These are phyloP conservation scores for Miscanthus lutarioriparius DNA, from an alignment of 176 grass and related monocot species.

Conservation along the genomic window DNA sequence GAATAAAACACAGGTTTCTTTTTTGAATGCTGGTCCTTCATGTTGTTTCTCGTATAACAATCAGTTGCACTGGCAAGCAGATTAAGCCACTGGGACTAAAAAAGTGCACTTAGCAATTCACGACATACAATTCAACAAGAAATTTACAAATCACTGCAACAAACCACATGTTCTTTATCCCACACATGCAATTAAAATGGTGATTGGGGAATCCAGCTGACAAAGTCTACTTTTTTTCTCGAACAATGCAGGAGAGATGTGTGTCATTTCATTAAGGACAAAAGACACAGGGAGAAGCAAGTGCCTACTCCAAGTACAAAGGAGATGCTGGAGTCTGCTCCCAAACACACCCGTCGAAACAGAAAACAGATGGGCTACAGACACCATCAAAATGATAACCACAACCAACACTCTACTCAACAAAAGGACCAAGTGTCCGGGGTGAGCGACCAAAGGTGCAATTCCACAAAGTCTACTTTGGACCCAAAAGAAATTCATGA, in stretches of 20 bases:
- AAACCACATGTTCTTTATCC: background rate
- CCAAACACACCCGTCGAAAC: background rate
- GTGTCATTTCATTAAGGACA: background rate
- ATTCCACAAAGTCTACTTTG: conserved; percentile 1
- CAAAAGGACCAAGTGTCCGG: background rate
- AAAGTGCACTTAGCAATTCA: background rate
- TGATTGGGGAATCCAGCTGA: background rate
- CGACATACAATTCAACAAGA: background rate
- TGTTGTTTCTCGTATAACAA: background rate
- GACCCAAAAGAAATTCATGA: background rate
- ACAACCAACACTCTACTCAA: background rate
- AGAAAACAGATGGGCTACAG: background rate
- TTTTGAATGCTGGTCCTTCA: too few species aligned
- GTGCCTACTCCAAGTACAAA: background rate
- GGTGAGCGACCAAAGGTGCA: background rate
- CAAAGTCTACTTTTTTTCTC: too few species aligned
- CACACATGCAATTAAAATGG: background rate
- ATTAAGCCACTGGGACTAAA: background rate
- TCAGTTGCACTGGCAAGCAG: background rate
- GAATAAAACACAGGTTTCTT: background rate
- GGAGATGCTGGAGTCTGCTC: background rate
- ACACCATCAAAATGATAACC: background rate
- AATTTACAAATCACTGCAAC: background rate
- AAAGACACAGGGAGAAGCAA: background rate
- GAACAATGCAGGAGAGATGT: background rate